Evolutionary conservation across 495 filamentous ascomycete species (phyloP), one percentile per base, ranked within the genome.

Genomic region (Xylaria telfairii): DNA sequence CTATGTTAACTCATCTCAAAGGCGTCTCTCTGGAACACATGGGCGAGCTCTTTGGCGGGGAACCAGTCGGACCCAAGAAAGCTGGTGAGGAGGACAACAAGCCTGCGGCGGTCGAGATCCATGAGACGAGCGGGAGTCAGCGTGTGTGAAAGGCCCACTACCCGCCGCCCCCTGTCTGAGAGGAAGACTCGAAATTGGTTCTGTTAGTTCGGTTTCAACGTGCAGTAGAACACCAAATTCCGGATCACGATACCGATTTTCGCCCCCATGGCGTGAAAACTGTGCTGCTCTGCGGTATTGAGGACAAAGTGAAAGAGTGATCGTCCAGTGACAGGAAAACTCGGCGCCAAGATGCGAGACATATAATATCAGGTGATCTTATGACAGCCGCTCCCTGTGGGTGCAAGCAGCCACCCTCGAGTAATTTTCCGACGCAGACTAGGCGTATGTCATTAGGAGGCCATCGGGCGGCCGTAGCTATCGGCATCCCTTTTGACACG

Each of bases 21-120:
- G 75, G 76, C 61, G 53, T 83, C 60, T 85, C 69, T 8, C 34
- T 71, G 2, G 69, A 71, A 30, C 69, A 71, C 28, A 71, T 71
- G 69, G 69, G 64, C 44, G 63, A 71, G 44, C 69, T 71, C 9
- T 71, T 71, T 32, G 69, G 69, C 30, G 69, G 51, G 21, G 49
- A 46, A n/a, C 68, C 61, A 4, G 49, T 54, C 49, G 49, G 17
- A 28, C 7, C 49, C 7, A 70, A 70, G 46, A 37, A 34, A 0
- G 46, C 42, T 41, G 28, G 49, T 8, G 63, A 57, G 19, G 53
- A 67, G 26, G 69, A 67, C 30, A 59, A 37, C 24, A 47, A 42
- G 30, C 37, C 47, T 4, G 9, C 68, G 13, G 68, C 68, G 37
- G 60, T 70, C 24, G 51, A 64, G 26, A 39, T 70, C 10, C 17